Percentiles rank a stretch among this genome's conserved stretches.
phyloP scores from a whole-genome alignment of 306 rosid genomes.

The Quercus dentata region DNA sequence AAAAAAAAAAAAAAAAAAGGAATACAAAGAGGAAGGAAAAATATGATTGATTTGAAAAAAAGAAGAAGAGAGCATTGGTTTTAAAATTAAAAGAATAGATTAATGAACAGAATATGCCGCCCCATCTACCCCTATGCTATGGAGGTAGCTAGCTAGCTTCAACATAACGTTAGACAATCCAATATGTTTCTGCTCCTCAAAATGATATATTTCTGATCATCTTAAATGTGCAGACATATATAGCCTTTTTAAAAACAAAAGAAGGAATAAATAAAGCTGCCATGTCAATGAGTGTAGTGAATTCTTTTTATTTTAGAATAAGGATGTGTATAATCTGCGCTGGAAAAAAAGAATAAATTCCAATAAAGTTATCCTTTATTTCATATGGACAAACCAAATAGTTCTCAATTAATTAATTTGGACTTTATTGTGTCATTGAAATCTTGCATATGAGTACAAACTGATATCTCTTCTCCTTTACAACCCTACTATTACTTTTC shows the following conservation, averaged over 20 bases:
- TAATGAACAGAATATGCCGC: background rate
- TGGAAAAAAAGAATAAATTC: no score
- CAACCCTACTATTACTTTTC: no score
- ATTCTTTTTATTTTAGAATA: no score
- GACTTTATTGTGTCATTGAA: no score
- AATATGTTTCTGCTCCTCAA: background rate
- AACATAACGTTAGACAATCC: background rate
- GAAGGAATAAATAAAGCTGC: background rate
- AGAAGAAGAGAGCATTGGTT: background rate
- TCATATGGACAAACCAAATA: no score
- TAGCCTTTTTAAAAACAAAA: no score
- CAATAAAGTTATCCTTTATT: no score
- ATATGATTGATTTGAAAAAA: background rate
- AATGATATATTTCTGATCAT: background rate
- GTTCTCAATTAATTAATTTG: no score
- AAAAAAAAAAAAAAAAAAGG: background rate
- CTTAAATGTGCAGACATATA: background rate
- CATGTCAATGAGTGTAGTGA: background rate
- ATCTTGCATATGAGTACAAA: no score
- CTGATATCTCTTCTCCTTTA: no score
- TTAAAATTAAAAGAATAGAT: background rate
- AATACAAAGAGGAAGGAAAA: background rate
- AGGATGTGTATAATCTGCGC: no score
- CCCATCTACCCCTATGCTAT: background rate
- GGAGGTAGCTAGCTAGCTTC: no score